phyloP scores from a whole-genome alignment of 805 yeast genomes.

The Lipomyces chichibuensis region DNA sequence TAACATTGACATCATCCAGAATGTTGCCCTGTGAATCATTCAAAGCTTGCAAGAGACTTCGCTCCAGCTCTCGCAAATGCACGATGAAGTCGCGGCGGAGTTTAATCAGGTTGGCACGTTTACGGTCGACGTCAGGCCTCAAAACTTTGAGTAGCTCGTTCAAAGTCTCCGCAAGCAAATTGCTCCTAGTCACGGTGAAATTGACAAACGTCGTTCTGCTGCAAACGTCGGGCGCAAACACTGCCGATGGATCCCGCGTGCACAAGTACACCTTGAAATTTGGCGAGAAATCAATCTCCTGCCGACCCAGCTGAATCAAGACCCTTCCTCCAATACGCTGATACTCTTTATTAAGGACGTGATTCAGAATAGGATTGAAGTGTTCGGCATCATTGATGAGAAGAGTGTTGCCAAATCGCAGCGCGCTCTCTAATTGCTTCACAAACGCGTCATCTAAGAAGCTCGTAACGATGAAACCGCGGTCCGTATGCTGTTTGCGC shows the following conservation, averaged over 20 bases:
- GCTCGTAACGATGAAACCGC: constrained; percentile 56
- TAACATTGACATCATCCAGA: constrained; percentile 65
- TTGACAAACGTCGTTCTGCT: constrained; percentile 67
- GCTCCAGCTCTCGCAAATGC: constrained; percentile 60
- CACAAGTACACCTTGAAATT: constrained; percentile 64
- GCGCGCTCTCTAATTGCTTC: constrained; percentile 73
- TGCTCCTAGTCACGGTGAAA: constrained; percentile 70
- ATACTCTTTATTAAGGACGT: constrained; percentile 64
- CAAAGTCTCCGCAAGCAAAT: constrained; percentile 64
- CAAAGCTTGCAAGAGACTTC: constrained; percentile 59
- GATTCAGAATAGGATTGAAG: constrained; percentile 72
- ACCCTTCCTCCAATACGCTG: constrained; percentile 69
- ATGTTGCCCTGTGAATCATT: constrained; percentile 62
- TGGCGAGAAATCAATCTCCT: constrained; percentile 66
- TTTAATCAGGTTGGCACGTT: constrained; percentile 57
- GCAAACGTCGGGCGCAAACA: constrained; percentile 57
- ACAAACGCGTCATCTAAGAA: constrained; percentile 69
- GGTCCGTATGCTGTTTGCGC: constrained; percentile 38
- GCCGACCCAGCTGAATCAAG: constrained; percentile 62
- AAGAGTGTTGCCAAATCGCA: constrained; percentile 79
- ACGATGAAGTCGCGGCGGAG: constrained; percentile 63
- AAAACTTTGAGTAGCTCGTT: constrained; percentile 57
- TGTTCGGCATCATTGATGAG: constrained; percentile 78
- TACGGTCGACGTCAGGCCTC: constrained; percentile 67
- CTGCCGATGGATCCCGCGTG: constrained; percentile 56